Evolutionary conservation across 2,329 filamentous ascomycete genomes (phyloP), one percentile per base, ranked within the genome.

Genomic region (Diaporthe helianthi): DNA sequence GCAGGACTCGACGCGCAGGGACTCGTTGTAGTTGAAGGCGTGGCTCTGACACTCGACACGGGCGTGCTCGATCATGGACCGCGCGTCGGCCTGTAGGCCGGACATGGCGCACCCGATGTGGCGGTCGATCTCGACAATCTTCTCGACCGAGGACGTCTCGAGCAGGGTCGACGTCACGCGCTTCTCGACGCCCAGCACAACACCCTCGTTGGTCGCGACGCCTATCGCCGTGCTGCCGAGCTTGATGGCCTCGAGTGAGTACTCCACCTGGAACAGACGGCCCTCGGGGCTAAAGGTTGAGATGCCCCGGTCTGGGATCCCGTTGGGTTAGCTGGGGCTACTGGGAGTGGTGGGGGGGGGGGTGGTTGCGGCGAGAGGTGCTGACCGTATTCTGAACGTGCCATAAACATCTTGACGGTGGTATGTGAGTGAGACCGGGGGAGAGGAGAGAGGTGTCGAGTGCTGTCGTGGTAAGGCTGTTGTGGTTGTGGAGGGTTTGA

Each of bases 201-300:
- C 94, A 78, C 96, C 96, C 80, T 97, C 93, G 69, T 93, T 92
- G 60, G 96, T 99, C 77, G 96, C 94, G 75, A 99, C 94, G 77
- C 96, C 96, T 84, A 99, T 99, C 79, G 96, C 96, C 76, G 96
- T 99, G 77, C 93, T 97, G 76, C 96, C 96, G 75, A 98, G 93
- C 87, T 99, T 99, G 89, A 99, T 99, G 83, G 96, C 96, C 87
- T 99, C 96, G 82, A 99, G 92, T 71, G 96, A 98, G 90, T 99
- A 99, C 92, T 99, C 96, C 86, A 99, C 96, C 86, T 99, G 96
- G 89, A 99, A 99, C 82, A 99, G 93, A 83, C 96, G 96, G 79
- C 96, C 96, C 89, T 99, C 96, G 72, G 96, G 96, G 77, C 96
- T 99, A 89, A 99, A 99, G 88, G 96, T 99, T 89, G 98, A 98